A percentile compares a stretch with the other conserved stretches of the same genome.
These are phyloP conservation scores for Suhomyces vadensis DNA, from an alignment of 805 yeast genomes.

Conservation along the genomic window DNA sequence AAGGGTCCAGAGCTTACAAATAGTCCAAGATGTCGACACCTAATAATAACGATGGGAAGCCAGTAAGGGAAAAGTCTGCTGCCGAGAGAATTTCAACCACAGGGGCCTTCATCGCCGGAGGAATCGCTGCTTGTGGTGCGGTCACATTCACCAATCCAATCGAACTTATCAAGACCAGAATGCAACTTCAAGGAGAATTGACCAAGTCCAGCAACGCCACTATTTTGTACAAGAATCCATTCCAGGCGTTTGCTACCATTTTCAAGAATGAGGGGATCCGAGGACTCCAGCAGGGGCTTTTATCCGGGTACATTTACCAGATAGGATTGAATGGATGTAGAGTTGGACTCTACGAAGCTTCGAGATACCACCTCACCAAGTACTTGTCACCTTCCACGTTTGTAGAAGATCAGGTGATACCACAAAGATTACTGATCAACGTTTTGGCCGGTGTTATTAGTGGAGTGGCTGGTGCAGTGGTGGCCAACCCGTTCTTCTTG, in stretches of 20 bases:
- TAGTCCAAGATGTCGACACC: neutral
- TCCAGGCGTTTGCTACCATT: conserved; percentile 78
- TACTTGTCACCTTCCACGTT: conserved; percentile 51
- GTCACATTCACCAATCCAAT: conserved; percentile 96
- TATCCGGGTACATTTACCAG: conserved; percentile 89
- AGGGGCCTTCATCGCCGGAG: conserved; percentile 33
- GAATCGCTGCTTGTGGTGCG: conserved; percentile 90
- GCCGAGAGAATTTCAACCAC: conserved; percentile 23
- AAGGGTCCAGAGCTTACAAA: too few species aligned
- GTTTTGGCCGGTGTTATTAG: conserved; percentile 78
- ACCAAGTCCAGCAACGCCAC: conserved; percentile 52
- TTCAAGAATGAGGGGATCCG: conserved; percentile 78
- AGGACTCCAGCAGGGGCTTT: conserved; percentile 87
- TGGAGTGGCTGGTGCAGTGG: conserved; percentile 84
- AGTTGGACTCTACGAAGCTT: conserved; percentile 91
- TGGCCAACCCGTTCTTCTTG: conserved; percentile 90
- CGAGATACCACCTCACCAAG: conserved; percentile 59
- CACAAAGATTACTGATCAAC: conserved; percentile 54
- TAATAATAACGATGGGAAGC: neutral
- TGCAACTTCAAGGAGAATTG: conserved; percentile 96
- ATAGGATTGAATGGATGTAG: conserved; percentile 91
- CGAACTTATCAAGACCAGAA: conserved; percentile 90
- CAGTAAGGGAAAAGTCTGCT: conserved; percentile 10
- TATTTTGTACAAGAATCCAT: conserved; percentile 70
- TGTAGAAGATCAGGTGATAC: conserved; percentile 38